A percentile compares a stretch with the other conserved stretches of the same genome.
These are phyloP conservation scores for Globisporangium rhizosaccharum DNA, from an alignment of 352 stramenopile genomes.

Conservation along the genomic window DNA sequence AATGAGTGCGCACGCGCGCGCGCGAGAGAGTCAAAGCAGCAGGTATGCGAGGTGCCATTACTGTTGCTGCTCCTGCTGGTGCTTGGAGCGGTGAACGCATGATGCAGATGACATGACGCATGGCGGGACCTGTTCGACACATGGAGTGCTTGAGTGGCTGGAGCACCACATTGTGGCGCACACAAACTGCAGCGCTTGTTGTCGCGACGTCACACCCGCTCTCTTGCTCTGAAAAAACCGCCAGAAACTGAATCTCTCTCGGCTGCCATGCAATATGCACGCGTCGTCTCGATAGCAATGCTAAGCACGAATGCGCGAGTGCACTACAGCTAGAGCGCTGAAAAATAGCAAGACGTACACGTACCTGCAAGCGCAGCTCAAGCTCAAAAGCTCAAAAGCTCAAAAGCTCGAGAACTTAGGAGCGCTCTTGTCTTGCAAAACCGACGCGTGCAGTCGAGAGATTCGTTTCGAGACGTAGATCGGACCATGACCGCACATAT, in stretches of 20 bases:
- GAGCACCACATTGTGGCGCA: neutral
- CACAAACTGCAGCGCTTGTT: slow-evolving; percentile 5
- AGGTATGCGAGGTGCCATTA: neutral
- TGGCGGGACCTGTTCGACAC: neutral
- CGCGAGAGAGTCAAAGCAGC: neutral
- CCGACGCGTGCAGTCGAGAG: no score
- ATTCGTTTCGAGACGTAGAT: no score
- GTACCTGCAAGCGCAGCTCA: no score
- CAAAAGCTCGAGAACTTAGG: no score
- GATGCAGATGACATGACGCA: neutral
- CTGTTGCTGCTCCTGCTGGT: neutral
- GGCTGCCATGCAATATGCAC: neutral
- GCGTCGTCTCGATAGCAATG: neutral
- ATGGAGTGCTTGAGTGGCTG: neutral
- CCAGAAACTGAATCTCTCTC: neutral
- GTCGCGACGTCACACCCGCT: neutral
- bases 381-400: no score
- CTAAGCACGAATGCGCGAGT: neutral
- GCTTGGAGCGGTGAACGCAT: neutral
- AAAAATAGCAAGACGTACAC: no score
- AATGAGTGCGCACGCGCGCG: no score
- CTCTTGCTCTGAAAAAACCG: neutral
- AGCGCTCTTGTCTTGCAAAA: no score
- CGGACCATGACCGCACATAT: no score
- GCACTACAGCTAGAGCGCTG: no score